Conservation (phyloP, 2,329 filamentous ascomycete genomes). For the Monilinia fructicola region DNA sequence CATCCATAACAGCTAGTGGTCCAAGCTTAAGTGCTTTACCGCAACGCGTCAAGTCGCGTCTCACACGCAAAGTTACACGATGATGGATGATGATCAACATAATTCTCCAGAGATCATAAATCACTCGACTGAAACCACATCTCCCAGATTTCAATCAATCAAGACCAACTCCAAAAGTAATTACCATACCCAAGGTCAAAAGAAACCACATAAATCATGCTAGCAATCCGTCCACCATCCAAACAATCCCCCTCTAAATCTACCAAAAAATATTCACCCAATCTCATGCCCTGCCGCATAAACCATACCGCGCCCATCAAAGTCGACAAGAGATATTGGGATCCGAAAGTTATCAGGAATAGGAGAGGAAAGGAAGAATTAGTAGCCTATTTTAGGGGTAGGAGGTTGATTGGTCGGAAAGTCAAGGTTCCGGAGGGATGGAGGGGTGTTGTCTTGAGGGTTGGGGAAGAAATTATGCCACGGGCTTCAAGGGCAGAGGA, state of each 20-base stretch:
- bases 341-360: not conserved
- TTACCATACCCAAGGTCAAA: too few species aligned
- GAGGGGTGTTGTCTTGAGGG: slow-evolving; percentile 9
- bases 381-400: slow-evolving; percentile 18
- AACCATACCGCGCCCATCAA: slow-evolving; percentile 4
- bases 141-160: too few species aligned
- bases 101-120: too few species aligned
- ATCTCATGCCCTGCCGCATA: slow-evolving; percentile 21
- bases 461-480: not conserved
- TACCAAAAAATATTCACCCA: slow-evolving; percentile 4
- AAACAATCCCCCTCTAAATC: slow-evolving; percentile 7
- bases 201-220: not conserved
- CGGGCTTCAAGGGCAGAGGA: not conserved
- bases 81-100: too few species aligned
- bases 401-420: slow-evolving; percentile 26
- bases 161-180: too few species aligned
- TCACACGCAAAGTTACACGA: too few species aligned
- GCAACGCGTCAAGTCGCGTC: too few species aligned
- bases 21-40: too few species aligned
- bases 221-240: slow-evolving; percentile 13
- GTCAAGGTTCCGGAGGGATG: slow-evolving; percentile 9
- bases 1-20: too few species aligned
- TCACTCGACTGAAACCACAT: too few species aligned
- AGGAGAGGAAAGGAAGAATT: not conserved
- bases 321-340: slow-evolving; percentile 20